Evolutionary conservation across 148 eudicot genomes (phyloP), one percentile per base, ranked within the genome.

Genomic region (Silene latifolia): DNA sequence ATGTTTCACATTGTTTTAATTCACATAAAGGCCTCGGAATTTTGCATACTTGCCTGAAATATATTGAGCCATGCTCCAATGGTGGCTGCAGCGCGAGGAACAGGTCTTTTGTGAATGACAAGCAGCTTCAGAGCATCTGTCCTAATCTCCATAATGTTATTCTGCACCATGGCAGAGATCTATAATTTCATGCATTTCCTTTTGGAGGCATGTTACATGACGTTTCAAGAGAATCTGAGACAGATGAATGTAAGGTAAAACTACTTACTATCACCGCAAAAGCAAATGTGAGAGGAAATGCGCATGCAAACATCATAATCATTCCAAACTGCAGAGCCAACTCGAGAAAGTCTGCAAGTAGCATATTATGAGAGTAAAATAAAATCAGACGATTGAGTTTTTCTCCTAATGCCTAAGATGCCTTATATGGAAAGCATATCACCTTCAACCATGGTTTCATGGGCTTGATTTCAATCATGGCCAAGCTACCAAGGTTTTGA

Each of bases 301-400:
- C 98, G 78, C 97, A 92, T 35, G 97, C 98, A 85, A 95, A 95
- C 98, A 95, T 92, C 98, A 95, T 95, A 78, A 92, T 86, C 93
- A 90, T 90, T 68, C 98, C 98, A 78, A 92, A 95, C 79, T 95
- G 98, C 89, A 95, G 79, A 11, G 97, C 86, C 87, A 92, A 44
- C 82, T 92, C 98, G 53, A 95, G 82, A 77, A 92, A 95, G 81
- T 95, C 98, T 95, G 96, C 89, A 86, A 4, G 66, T 19, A 25
- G 47, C 35, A 67, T 9, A 74, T 29, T 46, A 23, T 44, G 32
- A 3, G 25, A 21, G 19, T 76, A 35, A n/a, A 23, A 39, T 11
- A 14, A 27, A 29, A 21, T 7, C 42, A 32, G 13, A 64, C 21
- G 25, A 35, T 65, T 6, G 14, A 53, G 29, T 32, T 44, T 35